Conservation (phyloP, 192 early-diverging fungal species). For the Mortierella claussenii region DNA sequence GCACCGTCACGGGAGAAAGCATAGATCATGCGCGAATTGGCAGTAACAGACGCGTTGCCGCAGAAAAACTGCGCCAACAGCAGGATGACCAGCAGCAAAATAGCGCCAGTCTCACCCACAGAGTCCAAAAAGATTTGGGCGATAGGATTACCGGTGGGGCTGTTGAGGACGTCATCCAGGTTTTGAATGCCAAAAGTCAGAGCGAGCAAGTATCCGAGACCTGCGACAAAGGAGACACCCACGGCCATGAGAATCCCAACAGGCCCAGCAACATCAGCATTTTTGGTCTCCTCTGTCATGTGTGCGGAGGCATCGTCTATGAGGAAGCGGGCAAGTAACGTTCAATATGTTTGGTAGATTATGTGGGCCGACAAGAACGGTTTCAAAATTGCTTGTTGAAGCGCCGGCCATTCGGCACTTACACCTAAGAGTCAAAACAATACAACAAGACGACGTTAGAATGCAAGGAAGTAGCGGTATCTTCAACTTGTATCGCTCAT, state of each 20-base stretch:
- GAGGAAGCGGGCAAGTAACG: too few relatives aligned
- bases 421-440: neutral
- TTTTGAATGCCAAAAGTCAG: slow-evolving; percentile 59
- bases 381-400: slow-evolving; percentile 56
- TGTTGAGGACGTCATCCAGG: slow-evolving; percentile 43
- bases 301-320: slow-evolving; percentile 55
- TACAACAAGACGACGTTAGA: too few relatives aligned
- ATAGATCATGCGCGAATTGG: slow-evolving; percentile 59
- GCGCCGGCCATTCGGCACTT: slow-evolving; percentile 30
- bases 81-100: slow-evolving; percentile 54
- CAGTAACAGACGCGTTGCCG: slow-evolving; percentile 51
- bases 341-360: too few relatives aligned
- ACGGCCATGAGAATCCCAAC: slow-evolving; percentile 59
- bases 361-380: too few relatives aligned
- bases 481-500: too few relatives aligned
- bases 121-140: slow-evolving; percentile 52
- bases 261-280: slow-evolving; percentile 57
- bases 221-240: slow-evolving; percentile 53
- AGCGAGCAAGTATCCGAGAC: slow-evolving; percentile 52
- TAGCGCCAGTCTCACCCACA: slow-evolving; percentile 39
- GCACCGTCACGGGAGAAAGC: slow-evolving; percentile 62
- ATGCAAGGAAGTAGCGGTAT: neutral
- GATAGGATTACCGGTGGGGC: slow-evolving; percentile 42
- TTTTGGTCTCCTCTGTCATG: slow-evolving; percentile 61
- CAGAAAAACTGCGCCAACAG: slow-evolving; percentile 57